phyloP scores from a whole-genome alignment of 2,329 filamentous ascomycete species.

The Ophiocordyceps camponoti-saundersi region DNA sequence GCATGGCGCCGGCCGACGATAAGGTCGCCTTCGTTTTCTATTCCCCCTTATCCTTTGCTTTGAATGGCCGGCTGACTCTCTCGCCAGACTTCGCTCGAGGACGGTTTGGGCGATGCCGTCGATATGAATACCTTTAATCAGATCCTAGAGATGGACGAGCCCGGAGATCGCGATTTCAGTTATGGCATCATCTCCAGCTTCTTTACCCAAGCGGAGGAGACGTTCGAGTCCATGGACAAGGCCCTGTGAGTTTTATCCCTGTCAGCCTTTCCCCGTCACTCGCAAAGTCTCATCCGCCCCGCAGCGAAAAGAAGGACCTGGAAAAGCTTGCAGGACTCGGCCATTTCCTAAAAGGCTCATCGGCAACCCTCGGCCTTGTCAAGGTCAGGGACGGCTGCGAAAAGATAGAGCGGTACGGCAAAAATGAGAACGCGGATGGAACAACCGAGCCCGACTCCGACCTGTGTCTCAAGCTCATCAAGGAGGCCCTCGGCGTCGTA shows the following conservation, averaged over 20 bases:
- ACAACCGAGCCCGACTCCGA: conserved; percentile 47
- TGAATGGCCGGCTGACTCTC: neutral
- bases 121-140: conserved; percentile 74
- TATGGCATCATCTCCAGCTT: conserved; percentile 78
- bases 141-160: conserved; percentile 97
- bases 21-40: conserved; percentile 10
- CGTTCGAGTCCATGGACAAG: conserved; percentile 69
- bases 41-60: neutral
- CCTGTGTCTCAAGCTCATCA: conserved; percentile 52
- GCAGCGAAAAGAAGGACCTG: conserved; percentile 52
- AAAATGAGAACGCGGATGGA: conserved; percentile 64
- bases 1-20: conserved; percentile 15
- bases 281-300: no score
- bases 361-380: conserved; percentile 76
- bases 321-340: conserved; percentile 65
- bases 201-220: conserved; percentile 78
- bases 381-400: conserved; percentile 90
- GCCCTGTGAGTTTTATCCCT: conserved; percentile 48
- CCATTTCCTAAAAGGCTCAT: conserved; percentile 95
- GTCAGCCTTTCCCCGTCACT: neutral
- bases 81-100: conserved; percentile 26
- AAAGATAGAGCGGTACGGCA: conserved; percentile 88
- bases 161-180: conserved; percentile 74
- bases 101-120: conserved; percentile 52
- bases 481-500: conserved; percentile 50